Percentiles rank a stretch among this genome's conserved stretches.
phyloP scores from a whole-genome alignment of 1,284 basidiomycete genomes.

The Ustilago hordei region DNA sequence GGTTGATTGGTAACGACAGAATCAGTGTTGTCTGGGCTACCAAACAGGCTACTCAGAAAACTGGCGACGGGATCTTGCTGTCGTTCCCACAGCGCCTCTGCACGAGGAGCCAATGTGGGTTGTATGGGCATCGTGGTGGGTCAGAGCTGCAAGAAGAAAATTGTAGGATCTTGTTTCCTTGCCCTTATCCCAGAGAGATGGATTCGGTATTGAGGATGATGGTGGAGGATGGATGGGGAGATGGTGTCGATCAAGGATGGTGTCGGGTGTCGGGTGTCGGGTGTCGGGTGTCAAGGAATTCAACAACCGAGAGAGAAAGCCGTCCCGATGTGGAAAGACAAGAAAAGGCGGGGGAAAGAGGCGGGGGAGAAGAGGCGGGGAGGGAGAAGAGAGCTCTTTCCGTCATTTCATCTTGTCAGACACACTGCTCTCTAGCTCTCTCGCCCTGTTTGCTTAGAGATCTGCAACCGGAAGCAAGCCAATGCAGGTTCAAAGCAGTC shows the following conservation, averaged over 20 bases:
- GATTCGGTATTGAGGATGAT: background rate
- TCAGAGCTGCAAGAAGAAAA: background rate
- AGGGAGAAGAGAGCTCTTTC: background rate
- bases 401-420: background rate
- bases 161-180: background rate
- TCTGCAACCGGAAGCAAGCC: too few species aligned
- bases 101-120: slow-evolving; percentile 39
- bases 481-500: background rate
- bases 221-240: background rate
- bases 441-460: too few species aligned
- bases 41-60: slow-evolving; percentile 20
- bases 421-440: too few species aligned
- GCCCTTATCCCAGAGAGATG: background rate
- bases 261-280: background rate
- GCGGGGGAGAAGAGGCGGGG: background rate
- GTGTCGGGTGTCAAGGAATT: background rate
- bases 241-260: background rate
- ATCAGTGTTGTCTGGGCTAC: slow-evolving; percentile 24
- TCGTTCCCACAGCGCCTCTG: slow-evolving; percentile 31
- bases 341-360: background rate
- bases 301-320: background rate
- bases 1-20: slow-evolving; percentile 15
- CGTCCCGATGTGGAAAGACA: background rate
- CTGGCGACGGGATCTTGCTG: slow-evolving; percentile 25
- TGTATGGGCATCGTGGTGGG: slow-evolving; percentile 17